phyloP scores from a whole-genome alignment of 2,329 filamentous ascomycete species.

The Fusarium chaquense region DNA sequence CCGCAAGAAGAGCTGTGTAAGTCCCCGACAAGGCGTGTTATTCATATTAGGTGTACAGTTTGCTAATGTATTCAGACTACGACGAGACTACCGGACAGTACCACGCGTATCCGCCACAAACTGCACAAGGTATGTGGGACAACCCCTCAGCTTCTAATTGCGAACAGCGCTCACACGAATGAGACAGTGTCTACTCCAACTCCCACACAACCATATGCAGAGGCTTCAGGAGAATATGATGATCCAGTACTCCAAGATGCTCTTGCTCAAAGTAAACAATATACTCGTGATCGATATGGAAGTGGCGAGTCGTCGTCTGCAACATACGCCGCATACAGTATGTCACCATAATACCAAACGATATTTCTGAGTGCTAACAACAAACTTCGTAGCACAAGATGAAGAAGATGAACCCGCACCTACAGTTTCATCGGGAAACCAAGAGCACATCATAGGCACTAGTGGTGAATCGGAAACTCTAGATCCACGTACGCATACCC shows the following conservation, averaged over 20 bases:
- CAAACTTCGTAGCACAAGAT: conserved; percentile 5
- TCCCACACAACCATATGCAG: conserved; percentile 6
- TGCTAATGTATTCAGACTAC: conserved; percentile 14
- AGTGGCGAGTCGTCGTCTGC: conserved; percentile 27
- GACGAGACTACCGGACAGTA: conserved; percentile 28
- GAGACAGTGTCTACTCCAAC: conserved; percentile 12
- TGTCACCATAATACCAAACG: not conserved
- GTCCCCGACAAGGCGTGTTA: not conserved
- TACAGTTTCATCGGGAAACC: conserved; percentile 31
- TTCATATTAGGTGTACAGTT: not conserved
- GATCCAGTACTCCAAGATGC: conserved; percentile 26
- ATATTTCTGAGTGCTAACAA: not conserved
- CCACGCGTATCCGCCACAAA: not conserved
- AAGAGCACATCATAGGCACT: conserved; percentile 37
- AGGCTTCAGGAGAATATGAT: conserved; percentile 14
- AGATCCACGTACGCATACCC: conserved; percentile 53
- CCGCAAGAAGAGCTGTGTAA: conserved; percentile 8
- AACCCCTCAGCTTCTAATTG: not conserved
- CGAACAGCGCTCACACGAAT: not conserved
- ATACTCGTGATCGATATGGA: conserved; percentile 22
- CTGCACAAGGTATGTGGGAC: conserved; percentile 21
- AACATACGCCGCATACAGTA: conserved; percentile 26
- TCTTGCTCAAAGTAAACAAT: conserved; percentile 24
- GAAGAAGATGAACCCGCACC: conserved; percentile 47
- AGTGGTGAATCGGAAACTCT: conserved; percentile 45